Conservation (phyloP, 2,329 filamentous ascomycete genomes). For the Fusarium protoensiforme region DNA sequence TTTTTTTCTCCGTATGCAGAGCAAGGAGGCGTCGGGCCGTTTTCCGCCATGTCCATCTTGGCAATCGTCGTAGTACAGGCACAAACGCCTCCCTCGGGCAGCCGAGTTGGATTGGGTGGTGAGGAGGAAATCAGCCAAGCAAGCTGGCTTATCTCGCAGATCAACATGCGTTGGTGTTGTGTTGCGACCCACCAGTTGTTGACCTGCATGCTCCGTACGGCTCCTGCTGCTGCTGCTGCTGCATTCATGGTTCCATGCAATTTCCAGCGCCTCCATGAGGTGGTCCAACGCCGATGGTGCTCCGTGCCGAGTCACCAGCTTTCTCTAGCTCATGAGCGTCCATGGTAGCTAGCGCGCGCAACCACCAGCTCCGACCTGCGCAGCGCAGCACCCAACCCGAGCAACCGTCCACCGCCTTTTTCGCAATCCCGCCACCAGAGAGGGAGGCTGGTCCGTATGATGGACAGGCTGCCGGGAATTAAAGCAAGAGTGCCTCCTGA, state of each 20-base stretch:
- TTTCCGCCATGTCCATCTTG: background rate
- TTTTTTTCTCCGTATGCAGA: background rate
- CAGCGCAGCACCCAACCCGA: background rate
- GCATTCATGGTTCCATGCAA: constrained; percentile 40
- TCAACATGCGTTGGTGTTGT: constrained; percentile 16
- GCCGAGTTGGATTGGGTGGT: constrained; percentile 1
- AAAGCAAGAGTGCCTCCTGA: background rate
- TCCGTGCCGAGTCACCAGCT: constrained; percentile 29
- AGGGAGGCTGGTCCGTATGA: background rate
- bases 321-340: constrained; percentile 21
- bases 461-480: background rate
- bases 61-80: background rate
- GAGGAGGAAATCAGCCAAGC: background rate
- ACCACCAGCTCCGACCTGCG: background rate
- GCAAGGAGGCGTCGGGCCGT: background rate
- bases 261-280: constrained; percentile 15
- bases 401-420: constrained; percentile 36
- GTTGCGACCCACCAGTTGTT: constrained; percentile 28
- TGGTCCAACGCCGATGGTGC: constrained; percentile 27
- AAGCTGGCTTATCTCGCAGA: constrained; percentile 34
- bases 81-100: background rate
- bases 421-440: constrained; percentile 13
- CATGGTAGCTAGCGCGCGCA: constrained; percentile 29
- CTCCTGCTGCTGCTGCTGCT: constrained; percentile 3
- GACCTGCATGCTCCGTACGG: constrained; percentile 25